Conservation (phyloP, 148 eudicot species). For the Chenopodium album region DNA sequence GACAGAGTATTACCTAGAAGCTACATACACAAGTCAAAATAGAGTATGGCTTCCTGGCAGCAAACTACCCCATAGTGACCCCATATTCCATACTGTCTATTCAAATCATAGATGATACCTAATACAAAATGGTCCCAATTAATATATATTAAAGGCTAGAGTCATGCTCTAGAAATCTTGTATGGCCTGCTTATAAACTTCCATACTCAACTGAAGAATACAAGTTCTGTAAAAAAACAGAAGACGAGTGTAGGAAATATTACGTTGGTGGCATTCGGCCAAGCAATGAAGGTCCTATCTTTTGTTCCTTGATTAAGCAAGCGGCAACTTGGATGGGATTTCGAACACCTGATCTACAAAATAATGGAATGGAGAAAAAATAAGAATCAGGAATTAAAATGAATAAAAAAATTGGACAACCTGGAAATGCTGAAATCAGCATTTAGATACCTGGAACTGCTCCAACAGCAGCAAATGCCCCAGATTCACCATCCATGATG, state of each 20-base stretch:
- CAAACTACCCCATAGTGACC: not conserved
- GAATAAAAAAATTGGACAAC: slow-evolving; percentile 1
- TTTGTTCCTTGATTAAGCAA: slow-evolving; percentile 73
- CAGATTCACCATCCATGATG: slow-evolving; percentile 83
- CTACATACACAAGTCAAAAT: not conserved
- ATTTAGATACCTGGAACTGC: slow-evolving; percentile 79
- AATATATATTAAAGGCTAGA: not conserved
- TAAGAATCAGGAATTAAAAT: not conserved
- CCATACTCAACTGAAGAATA: not conserved
- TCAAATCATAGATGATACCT: not conserved
- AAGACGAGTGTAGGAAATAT: slow-evolving; percentile 12
- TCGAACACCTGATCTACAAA: slow-evolving; percentile 67
- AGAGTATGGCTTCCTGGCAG: not conserved
- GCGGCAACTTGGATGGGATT: slow-evolving; percentile 84
- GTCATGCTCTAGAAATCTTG: not conserved
- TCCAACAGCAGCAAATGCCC: slow-evolving; percentile 94
- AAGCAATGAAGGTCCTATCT: slow-evolving; percentile 59
- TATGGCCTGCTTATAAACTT: not conserved
- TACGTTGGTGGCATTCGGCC: slow-evolving; percentile 95
- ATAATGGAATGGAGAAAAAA: slow-evolving; percentile 23
- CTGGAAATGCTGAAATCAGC: not conserved
- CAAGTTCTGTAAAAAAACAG: not conserved
- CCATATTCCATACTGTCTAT: not conserved
- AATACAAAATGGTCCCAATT: not conserved
- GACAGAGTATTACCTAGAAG: not conserved